Evolutionary conservation across 2,329 filamentous ascomycete species (phyloP).

Genomic region (Botrytis squamosa): DNA sequence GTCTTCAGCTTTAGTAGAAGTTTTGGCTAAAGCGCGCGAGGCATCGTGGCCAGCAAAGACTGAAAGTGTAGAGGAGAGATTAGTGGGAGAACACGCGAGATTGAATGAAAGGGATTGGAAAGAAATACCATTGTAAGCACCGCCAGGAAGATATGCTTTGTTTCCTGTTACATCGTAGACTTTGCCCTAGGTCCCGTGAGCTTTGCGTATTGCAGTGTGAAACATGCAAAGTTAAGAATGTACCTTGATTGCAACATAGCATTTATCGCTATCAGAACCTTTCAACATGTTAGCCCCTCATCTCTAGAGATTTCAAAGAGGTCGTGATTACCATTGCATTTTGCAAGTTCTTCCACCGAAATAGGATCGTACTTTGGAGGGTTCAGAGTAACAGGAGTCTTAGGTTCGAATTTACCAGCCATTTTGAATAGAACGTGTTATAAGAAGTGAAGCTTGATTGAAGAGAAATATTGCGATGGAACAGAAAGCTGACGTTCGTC

Average conservation of each 20-base stretch:
- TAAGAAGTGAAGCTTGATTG: background rate
- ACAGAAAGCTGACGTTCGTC: background rate
- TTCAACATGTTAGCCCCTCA: constrained; percentile 17
- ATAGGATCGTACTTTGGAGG: constrained; percentile 89
- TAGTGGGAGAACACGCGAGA: background rate
- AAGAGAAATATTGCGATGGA: background rate
- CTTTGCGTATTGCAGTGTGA: background rate
- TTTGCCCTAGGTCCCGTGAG: constrained; percentile 61
- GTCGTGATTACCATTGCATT: constrained; percentile 70
- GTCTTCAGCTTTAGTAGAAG: constrained; percentile 82
- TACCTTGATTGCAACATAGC: constrained; percentile 70
- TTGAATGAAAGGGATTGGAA: background rate
- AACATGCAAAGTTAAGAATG: background rate
- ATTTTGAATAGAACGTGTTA: constrained; percentile 40
- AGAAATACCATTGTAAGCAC: constrained; percentile 76
- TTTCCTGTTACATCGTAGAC: constrained; percentile 95
- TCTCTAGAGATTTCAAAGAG: background rate
- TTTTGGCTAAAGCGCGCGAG: constrained; percentile 84
- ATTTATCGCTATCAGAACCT: constrained; percentile 65
- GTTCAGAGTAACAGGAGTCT: constrained; percentile 69
- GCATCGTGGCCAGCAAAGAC: constrained; percentile 96
- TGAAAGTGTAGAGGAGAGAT: constrained; percentile 41
- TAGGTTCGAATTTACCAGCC: constrained; percentile 73
- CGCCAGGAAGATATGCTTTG: constrained; percentile 77
- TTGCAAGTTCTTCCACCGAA: constrained; percentile 72